Conservation (phyloP, 169 alveolate species). For the Ichthyophthirius multifiliis region DNA sequence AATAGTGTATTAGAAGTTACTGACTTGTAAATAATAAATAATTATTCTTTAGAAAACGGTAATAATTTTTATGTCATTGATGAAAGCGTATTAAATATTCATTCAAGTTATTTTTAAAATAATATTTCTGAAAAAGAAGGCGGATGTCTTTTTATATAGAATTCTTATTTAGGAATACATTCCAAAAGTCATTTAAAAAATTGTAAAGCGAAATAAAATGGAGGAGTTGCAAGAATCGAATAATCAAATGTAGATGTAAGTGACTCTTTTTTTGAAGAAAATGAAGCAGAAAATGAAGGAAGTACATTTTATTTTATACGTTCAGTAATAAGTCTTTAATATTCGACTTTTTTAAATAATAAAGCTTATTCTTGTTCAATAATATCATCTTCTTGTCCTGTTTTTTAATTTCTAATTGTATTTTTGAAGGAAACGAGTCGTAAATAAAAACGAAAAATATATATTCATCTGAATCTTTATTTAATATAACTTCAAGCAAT, state of each 20-base stretch:
- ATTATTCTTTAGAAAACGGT: background rate
- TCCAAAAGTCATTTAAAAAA: background rate
- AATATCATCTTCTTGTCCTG: background rate
- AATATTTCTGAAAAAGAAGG: background rate
- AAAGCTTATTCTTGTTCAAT: background rate
- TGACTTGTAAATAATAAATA: background rate
- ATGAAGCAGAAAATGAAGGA: background rate
- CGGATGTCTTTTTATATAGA: background rate
- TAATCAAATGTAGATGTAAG: background rate
- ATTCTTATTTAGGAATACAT: background rate
- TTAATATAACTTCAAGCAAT: background rate
- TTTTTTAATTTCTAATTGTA: background rate
- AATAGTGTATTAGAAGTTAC: background rate
- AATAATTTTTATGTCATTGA: background rate
- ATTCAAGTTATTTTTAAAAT: background rate
- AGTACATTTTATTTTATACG: background rate
- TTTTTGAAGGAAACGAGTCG: background rate
- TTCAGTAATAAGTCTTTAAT: background rate
- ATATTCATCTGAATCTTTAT: background rate
- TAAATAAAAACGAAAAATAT: background rate
- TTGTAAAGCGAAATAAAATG: background rate
- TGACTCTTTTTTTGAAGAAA: background rate
- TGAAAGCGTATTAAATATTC: background rate
- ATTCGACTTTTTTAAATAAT: background rate
- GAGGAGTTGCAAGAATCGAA: background rate